Evolutionary conservation across 768 basidiomycete genomes (phyloP).

Genomic region (Termitomyces sp.): DNA sequence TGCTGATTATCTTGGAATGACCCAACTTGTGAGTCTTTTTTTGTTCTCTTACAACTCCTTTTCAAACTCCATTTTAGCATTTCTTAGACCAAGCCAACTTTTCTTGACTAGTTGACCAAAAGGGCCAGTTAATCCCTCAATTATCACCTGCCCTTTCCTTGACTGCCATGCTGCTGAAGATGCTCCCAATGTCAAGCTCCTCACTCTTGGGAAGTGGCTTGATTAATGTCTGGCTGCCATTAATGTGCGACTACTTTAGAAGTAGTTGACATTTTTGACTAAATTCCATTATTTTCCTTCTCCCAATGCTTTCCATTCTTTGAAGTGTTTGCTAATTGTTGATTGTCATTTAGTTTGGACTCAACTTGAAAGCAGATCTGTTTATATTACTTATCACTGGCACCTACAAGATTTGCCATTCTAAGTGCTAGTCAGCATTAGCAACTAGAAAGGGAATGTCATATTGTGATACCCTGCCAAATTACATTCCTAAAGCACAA

Average conservation of each 20-base stretch:
- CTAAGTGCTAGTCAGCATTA: not conserved
- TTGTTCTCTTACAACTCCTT: too few relatives aligned
- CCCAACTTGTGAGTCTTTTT: too few relatives aligned
- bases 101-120: too few relatives aligned
- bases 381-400: not conserved
- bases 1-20: too few relatives aligned
- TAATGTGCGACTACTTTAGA: not conserved
- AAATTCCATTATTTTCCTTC: not conserved
- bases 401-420: not conserved
- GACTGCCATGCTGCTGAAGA: too few relatives aligned
- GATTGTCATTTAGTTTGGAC: not conserved
- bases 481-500: too few relatives aligned
- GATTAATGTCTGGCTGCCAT: slow-evolving; percentile 53
- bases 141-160: too few relatives aligned
- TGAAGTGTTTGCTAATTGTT: not conserved
- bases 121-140: too few relatives aligned
- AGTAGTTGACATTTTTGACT: slow-evolving; percentile 2
- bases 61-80: too few relatives aligned
- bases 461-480: not conserved
- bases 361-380: not conserved
- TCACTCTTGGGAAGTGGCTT: slow-evolving; percentile 46
- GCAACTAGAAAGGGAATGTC: too few relatives aligned
- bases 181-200: too few relatives aligned
- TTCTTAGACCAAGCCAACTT: too few relatives aligned
- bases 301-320: not conserved